Conservation (phyloP, 2,329 filamentous ascomycete genomes). For the Neonectria ditissima region DNA sequence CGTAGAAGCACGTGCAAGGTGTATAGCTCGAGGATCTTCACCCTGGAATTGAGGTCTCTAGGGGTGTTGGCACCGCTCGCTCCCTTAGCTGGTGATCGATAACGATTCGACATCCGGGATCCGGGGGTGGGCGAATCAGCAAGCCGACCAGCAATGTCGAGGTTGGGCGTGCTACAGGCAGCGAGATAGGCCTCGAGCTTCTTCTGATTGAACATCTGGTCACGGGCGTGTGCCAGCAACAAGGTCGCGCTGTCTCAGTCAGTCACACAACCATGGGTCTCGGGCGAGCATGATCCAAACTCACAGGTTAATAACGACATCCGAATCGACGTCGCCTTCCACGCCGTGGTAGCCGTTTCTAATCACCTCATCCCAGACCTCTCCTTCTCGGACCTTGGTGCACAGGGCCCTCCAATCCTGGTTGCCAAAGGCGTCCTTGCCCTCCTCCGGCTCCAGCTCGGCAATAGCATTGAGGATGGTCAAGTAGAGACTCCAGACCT, state of each 20-base stretch:
- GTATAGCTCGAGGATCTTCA: constrained; percentile 95
- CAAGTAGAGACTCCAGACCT: constrained; percentile 97
- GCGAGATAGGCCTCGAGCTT: constrained; percentile 91
- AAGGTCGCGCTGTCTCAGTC: constrained; percentile 78
- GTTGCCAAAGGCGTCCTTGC: constrained; percentile 87
- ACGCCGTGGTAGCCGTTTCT: constrained; percentile 86
- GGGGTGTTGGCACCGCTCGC: constrained; percentile 81
- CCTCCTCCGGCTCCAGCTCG: constrained; percentile 89
- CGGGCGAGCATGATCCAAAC: constrained; percentile 46
- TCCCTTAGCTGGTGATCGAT: constrained; percentile 60
- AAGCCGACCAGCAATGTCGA: constrained; percentile 77
- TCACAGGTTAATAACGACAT: constrained; percentile 91
- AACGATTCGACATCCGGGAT: constrained; percentile 51
- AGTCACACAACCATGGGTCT: constrained; percentile 26
- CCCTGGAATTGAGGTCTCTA: constrained; percentile 82
- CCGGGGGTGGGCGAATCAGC: constrained; percentile 56
- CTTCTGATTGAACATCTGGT: constrained; percentile 86
- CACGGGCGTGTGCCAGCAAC: constrained; percentile 87
- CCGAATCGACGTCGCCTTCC: constrained; percentile 92
- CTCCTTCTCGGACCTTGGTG: constrained; percentile 85
- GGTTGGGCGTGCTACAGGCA: constrained; percentile 76
- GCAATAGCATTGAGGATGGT: constrained; percentile 92
- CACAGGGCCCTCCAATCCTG: constrained; percentile 87
- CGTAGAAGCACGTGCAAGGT: constrained; percentile 93
- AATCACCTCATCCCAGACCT: constrained; percentile 95